A percentile compares a stretch with the other conserved stretches of the same genome.
Conservation (phyloP, 73 alveolate species). For the Urostyla sp. region DNA sequence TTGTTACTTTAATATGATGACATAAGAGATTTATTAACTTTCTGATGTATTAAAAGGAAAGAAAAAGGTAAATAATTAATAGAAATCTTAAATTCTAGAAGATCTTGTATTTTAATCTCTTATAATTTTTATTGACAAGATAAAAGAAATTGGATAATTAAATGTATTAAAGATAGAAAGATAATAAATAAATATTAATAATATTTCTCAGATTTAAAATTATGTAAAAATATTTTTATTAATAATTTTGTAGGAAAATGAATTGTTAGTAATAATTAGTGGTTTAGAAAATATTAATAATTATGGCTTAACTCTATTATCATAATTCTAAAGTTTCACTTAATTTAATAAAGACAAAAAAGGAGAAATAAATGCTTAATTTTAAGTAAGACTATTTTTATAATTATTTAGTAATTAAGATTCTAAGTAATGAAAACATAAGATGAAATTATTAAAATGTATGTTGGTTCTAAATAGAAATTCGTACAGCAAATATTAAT, state of each 20-base stretch:
- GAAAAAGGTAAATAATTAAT: not conserved
- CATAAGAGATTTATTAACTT: constrained; percentile 4
- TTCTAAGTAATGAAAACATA: constrained; percentile 6
- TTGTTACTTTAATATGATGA: constrained; percentile 9
- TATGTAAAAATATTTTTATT: not conserved
- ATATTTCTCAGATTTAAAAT: not conserved
- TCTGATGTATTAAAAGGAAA: not conserved
- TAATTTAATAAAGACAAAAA: not conserved
- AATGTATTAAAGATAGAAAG: not conserved
- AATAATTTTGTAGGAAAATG: not conserved
- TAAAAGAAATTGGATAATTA: not conserved
- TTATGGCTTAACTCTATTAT: constrained; percentile 9
- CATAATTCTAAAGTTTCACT: not conserved
- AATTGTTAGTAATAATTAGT: constrained; percentile 7
- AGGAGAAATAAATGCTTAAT: not conserved
- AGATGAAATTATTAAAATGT: not conserved
- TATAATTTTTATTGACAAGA: not conserved
- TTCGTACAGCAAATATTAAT: not conserved
- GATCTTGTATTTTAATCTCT: not conserved
- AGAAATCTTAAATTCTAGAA: not conserved
- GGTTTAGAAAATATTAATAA: constrained; percentile 1
- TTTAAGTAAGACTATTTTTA: not conserved
- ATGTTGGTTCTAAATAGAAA: not conserved
- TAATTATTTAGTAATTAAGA: not conserved
- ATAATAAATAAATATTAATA: not conserved